phyloP scores from a whole-genome alignment of 1,139 yeast genomes.

The Debaryomyces udenii region DNA sequence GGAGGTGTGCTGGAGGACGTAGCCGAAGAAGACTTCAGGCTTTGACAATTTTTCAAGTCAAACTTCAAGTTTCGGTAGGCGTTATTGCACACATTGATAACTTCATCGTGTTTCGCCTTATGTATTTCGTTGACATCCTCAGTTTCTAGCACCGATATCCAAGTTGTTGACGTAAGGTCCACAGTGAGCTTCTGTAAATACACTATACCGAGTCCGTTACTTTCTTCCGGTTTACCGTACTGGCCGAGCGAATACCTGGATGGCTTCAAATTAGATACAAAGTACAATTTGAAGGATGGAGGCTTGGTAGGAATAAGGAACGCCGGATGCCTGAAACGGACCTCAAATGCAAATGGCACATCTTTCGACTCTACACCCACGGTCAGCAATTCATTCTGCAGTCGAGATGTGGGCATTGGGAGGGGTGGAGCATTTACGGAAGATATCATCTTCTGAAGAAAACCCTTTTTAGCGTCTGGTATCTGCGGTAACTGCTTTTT shows the following conservation, averaged over 20 bases:
- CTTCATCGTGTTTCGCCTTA: constrained; percentile 31
- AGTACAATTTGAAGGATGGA: constrained; percentile 42
- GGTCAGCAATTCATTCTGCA: neutral
- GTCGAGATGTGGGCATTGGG: neutral
- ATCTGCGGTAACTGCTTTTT: constrained; percentile 24
- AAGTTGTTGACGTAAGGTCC: constrained; percentile 36
- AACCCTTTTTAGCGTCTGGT: constrained; percentile 14
- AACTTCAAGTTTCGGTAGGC: constrained; percentile 39
- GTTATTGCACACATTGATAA: constrained; percentile 34
- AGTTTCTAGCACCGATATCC: constrained; percentile 38
- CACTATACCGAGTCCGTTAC: constrained; percentile 52
- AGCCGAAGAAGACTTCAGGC: constrained; percentile 30
- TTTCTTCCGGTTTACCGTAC: constrained; percentile 41
- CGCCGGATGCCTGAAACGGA: constrained; percentile 50
- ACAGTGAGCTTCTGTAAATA: constrained; percentile 43
- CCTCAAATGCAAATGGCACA: constrained; percentile 50
- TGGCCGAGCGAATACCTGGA: constrained; percentile 37
- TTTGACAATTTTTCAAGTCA: constrained; percentile 42
- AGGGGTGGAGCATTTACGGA: constrained; percentile 1
- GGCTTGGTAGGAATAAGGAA: constrained; percentile 44
- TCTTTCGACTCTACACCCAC: constrained; percentile 22
- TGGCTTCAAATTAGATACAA: constrained; percentile 42
- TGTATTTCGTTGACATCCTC: constrained; percentile 35
- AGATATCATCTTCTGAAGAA: constrained; percentile 9
- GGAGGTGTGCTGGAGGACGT: constrained; percentile 21